A percentile compares a stretch with the other conserved stretches of the same genome.
These are phyloP conservation scores for Coniochaeta prunicola DNA, from an alignment of 2,329 filamentous ascomycete genomes.

Conservation along the genomic window DNA sequence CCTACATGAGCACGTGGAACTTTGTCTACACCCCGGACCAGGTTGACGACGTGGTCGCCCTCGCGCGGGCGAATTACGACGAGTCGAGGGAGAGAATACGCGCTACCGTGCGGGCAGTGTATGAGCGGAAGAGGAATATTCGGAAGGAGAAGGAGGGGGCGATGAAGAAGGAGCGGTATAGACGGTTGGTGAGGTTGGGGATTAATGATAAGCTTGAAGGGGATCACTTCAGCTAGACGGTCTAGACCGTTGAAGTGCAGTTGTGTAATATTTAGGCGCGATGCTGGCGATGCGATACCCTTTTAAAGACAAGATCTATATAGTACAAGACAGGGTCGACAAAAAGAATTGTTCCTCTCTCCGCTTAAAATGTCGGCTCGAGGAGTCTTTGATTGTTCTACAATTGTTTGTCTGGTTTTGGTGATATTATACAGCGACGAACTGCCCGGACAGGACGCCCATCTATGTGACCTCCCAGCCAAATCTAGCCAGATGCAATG, in stretches of 20 bases:
- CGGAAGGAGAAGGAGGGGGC: conserved; percentile 47
- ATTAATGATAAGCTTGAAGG: conserved; percentile 50
- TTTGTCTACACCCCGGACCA: conserved; percentile 92
- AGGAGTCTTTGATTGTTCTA: not conserved
- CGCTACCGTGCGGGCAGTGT: conserved; percentile 76
- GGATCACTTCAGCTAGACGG: conserved; percentile 56
- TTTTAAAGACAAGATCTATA: not conserved
- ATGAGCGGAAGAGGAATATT: conserved; percentile 76
- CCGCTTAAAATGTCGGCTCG: not conserved
- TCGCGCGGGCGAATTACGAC: conserved; percentile 80
- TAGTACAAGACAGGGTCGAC: not conserved
- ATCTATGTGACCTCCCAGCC: not conserved
- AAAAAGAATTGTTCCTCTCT: not conserved
- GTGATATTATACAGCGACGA: not conserved
- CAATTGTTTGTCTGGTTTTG: not conserved
- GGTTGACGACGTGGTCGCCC: conserved; percentile 73
- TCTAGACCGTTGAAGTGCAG: not conserved
- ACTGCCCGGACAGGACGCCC: not conserved
- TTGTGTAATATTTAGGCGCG: not conserved
- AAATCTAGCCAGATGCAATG: not conserved
- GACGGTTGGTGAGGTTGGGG: conserved; percentile 40
- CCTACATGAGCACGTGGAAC: conserved; percentile 96
- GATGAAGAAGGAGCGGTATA: conserved; percentile 30
- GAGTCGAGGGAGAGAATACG: conserved; percentile 75
- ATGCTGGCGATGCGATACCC: not conserved